Evolutionary conservation across 2,329 filamentous ascomycete species (phyloP), one percentile per base, ranked within the genome.

Genomic region (Aspergillus fumigatus): DNA sequence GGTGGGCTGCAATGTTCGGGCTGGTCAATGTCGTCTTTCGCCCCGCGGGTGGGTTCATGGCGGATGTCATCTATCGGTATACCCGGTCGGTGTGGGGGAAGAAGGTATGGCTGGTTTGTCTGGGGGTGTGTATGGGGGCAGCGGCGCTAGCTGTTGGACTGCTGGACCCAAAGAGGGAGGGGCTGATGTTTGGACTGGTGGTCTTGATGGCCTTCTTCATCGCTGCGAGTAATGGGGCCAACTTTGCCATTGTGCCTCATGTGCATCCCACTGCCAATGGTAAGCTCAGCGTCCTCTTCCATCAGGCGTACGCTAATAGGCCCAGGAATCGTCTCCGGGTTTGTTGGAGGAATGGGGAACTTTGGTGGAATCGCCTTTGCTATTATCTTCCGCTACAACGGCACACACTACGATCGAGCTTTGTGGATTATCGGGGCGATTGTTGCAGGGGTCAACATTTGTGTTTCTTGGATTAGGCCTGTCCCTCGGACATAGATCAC

Each of bases 381-480:
- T 19, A 84, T 95, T 68, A 84, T 91, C 68, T 96, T 93, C 79
- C 80, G 90, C 51, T 94, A 92, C 74, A 79, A 83, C 50, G 85
- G 85, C 5, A 83, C 76, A 1, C 75, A 88, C 67, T 95, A 92
- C 68, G 84, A 80, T 10, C 85, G 81, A 70, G 84, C 84, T 0
- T 84, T 95, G 60, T 94, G 89, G 89, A 87, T 95, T 58, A 91
- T 93, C 67, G 92, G 92, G 2, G 78, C 87, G 43, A 86, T 96
- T 19, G 84, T 84, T 61, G 84, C 96, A 58, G 86, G 66, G 0
- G 74, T 93, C 26, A 90, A 92, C 67, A 41, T 92, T 49, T 75
- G 78, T 5, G 81, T 93, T 51, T 75, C 74, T 26, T 88, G 86
- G 86, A 83, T 88, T 55, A 76, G 75, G 48, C 84, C 84, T 3